phyloP scores from a whole-genome alignment of 2,329 filamentous ascomycete genomes.

The Pseudocercospora pini-densiflorae region DNA sequence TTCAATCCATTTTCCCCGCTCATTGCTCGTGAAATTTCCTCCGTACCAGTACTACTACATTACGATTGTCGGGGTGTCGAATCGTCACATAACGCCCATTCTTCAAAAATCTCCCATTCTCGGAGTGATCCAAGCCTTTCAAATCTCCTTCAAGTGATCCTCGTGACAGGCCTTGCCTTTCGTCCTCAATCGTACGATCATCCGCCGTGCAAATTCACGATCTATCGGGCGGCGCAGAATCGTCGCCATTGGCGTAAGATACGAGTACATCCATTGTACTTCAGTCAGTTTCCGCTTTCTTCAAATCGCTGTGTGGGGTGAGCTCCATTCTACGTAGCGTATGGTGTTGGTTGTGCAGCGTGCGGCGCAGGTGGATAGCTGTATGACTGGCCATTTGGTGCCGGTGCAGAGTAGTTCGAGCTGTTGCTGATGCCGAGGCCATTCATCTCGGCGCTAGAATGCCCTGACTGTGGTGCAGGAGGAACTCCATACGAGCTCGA shows the following conservation, averaged over 20 bases:
- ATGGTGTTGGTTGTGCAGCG: slow-evolving; percentile 21
- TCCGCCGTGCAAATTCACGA: neutral
- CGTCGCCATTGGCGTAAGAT: neutral
- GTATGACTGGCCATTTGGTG: slow-evolving; percentile 29
- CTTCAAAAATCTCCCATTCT: neutral
- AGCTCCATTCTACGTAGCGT: slow-evolving; percentile 19
- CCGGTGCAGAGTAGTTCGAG: slow-evolving; percentile 33
- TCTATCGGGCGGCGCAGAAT: neutral
- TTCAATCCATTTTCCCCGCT: slow-evolving; percentile 5
- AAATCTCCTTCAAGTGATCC: neutral
- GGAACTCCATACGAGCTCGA: slow-evolving; percentile 25
- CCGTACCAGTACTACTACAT: slow-evolving; percentile 4
- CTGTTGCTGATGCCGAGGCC: slow-evolving; percentile 37
- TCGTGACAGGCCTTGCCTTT: neutral
- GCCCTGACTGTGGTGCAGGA: slow-evolving; percentile 31
- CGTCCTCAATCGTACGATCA: neutral
- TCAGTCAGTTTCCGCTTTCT: neutral
- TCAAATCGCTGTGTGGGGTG: neutral
- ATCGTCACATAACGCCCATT: slow-evolving; percentile 5
- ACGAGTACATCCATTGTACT: neutral
- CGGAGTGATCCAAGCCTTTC: neutral
- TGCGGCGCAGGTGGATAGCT: slow-evolving; percentile 30
- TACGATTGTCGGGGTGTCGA: neutral
- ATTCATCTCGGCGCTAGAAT: slow-evolving; percentile 34
- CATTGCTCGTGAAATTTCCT: slow-evolving; percentile 1